Evolutionary conservation across 768 basidiomycete species (phyloP), one percentile per base, ranked within the genome.

Genomic region (Gloeopeniophorella convolvens): DNA sequence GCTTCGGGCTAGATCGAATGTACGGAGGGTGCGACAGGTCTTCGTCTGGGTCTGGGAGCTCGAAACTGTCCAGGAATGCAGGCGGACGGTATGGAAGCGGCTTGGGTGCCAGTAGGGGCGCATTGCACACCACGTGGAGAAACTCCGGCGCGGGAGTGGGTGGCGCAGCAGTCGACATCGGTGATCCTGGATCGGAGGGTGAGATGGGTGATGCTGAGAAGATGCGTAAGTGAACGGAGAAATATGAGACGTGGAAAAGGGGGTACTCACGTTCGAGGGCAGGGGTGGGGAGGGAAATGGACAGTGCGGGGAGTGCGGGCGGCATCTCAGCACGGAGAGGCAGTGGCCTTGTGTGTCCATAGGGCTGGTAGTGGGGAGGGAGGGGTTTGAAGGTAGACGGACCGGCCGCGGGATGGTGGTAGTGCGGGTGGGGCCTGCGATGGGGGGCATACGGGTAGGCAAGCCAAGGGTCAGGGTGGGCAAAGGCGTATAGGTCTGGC

Each of bases 21-120:
- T 84, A 84, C 0, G 83, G 83, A 6, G 83, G 80, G 55, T 77
- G 77, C 0, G 83, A 84, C 34, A 84, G 75, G 61, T 85, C 82
- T 60, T 83, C 78, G 65, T 83, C 81, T 7, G 78, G 67, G 66
- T 83, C 82, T 0, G 83, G 83, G 20, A 78, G 67, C 39, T 74
- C 68, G 48, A 81, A 79, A 62, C 81, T 83, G 46, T 82, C 78
- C 48, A 85, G 77, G 63, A 83, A 83, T 0, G 76, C 77, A 23
- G 83, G 83, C 9, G 81, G 80, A 48, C 82, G 80, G 65, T 80
- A 83, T 2, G 83, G 83, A 31, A 84, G 75, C 0, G 83, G 83
- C 21, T 76, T 77, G 11, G 83, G 83, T 0, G 81, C 82, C 54
- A 83, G 67, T 48, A 85, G 70, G n/a, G 83, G 83, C 2, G 80